Evolutionary conservation across 306 rosid genomes (phyloP).

Genomic region (Ormosia semicastrata): DNA sequence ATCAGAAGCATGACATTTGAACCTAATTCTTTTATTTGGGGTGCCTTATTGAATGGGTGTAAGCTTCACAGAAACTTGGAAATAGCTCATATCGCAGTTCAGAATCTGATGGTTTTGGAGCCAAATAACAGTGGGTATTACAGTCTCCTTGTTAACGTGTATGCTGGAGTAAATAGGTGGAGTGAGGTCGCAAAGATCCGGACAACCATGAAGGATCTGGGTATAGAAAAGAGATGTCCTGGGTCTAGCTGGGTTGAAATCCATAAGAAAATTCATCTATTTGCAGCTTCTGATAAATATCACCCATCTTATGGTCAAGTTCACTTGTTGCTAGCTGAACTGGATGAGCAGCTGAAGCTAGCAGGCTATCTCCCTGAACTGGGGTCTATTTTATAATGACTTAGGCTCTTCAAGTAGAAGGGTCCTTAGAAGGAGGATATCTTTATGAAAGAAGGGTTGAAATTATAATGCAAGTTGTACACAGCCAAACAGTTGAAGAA

Average conservation of each 20-base stretch:
- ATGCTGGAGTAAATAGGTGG: conserved; percentile 66
- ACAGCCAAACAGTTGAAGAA: not conserved
- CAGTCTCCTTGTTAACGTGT: conserved; percentile 66
- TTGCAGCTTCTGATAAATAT: conserved; percentile 63
- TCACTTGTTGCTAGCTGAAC: conserved; percentile 42
- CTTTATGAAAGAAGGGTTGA: not conserved
- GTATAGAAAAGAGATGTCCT: conserved; percentile 61
- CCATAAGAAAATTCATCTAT: conserved; percentile 44
- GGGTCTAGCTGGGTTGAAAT: conserved; percentile 86
- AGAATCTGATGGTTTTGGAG: conserved; percentile 57
- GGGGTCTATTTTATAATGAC: conserved; percentile 7
- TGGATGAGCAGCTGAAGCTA: conserved; percentile 61
- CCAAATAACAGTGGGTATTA: conserved; percentile 66
- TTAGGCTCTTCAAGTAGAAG: not conserved
- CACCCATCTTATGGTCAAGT: conserved; percentile 54
- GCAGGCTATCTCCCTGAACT: conserved; percentile 46
- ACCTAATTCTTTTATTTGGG: conserved; percentile 75
- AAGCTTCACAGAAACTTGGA: conserved; percentile 62
- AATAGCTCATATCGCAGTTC: conserved; percentile 54
- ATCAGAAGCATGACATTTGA: conserved; percentile 53
- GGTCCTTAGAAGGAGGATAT: not conserved
- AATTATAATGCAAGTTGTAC: not conserved
- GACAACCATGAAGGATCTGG: conserved; percentile 49
- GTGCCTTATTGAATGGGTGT: conserved; percentile 81
- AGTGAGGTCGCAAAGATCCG: conserved; percentile 24